Evolutionary conservation across 192 early-diverging fungal genomes (phyloP), one percentile per base, ranked within the genome.

Genomic region (Podochytrium sp.): DNA sequence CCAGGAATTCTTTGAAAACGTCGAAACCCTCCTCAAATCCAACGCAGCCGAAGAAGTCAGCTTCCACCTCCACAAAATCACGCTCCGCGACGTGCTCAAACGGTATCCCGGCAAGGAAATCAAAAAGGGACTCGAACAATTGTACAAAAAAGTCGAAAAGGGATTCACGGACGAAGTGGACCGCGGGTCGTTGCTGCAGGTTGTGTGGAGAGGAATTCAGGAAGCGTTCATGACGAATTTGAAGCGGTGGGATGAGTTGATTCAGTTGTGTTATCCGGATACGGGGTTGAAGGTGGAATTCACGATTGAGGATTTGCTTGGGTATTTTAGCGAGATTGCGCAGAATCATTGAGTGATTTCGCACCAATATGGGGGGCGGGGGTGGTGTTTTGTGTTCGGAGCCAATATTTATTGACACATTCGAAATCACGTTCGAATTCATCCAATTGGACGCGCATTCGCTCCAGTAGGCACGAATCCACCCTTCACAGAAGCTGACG

Each of bases 1-100:
- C 5, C 78, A 92, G 91, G 96, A 94, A 80, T 99, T 99, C 78
- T 99, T 99, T 75, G 96, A 98, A 60, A 94, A 94, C 2, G 92
- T 99, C 16, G 97, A 99, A 40, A 88, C 81, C 25, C 80, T 96
- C 47, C 78, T 97, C 40, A 92, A 91, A 76, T 93, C 86, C 53
- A 87, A 80, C 64, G 87, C 78, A 40, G 90, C 91, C 4, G 91
- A 93, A 43, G 93, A 95, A 80, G 88, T 96, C 25, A 79, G 83
- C 27, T 96, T 91, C 76, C 90, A 94, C 71, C 73, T 94, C 53
- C 91, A 90, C 41, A 98, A 97, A 75, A 80, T 86, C 3, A 88
- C 91, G 30, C 84, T 96, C 30, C 91, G 91, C 47, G 95, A 95
- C 73, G 90, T 97, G 4, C 85, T 97, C 29, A 81, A 90, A 32